phyloP scores from a whole-genome alignment of 371 early-diverging fungal species.

The Nosema muscidifuracis region DNA sequence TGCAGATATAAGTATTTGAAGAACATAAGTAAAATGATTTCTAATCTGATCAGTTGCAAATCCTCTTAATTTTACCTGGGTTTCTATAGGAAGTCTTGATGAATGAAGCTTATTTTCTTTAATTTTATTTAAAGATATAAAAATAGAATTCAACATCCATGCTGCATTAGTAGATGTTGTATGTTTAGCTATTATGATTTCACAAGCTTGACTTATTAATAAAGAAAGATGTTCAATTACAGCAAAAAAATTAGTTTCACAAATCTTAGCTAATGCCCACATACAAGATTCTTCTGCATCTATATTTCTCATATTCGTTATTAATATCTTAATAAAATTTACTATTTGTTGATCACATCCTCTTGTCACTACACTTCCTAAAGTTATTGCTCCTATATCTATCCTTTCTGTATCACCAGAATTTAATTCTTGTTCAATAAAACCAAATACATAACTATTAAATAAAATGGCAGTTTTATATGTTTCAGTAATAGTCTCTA shows the following conservation, averaged over 20 bases:
- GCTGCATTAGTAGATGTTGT: slow-evolving; percentile 48
- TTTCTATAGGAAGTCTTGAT: slow-evolving; percentile 6
- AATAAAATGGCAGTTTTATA: slow-evolving; percentile 19
- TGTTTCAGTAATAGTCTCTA: slow-evolving; percentile 34
- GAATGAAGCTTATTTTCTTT: slow-evolving; percentile 8
- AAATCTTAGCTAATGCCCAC: slow-evolving; percentile 54
- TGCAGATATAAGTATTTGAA: slow-evolving; percentile 27
- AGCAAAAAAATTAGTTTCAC: slow-evolving; percentile 50
- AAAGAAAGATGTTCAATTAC: slow-evolving; percentile 21
- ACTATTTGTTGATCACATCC: slow-evolving; percentile 22
- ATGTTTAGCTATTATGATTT: slow-evolving; percentile 13
- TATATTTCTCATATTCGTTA: slow-evolving; percentile 12
- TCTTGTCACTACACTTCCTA: slow-evolving; percentile 44
- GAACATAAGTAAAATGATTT: slow-evolving; percentile 42
- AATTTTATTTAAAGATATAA: slow-evolving; percentile 18
- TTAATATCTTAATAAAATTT: slow-evolving; percentile 19
- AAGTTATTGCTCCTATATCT: slow-evolving; percentile 55
- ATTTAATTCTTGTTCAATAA: slow-evolving; percentile 36
- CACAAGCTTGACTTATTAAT: slow-evolving; percentile 28
- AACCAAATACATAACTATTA: slow-evolving; percentile 18
- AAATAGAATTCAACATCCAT: slow-evolving; percentile 38
- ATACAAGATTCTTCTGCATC: slow-evolving; percentile 38
- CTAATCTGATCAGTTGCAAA: slow-evolving; percentile 21
- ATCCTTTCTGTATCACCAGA: slow-evolving; percentile 13
- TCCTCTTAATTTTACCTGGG: background rate